Conservation (phyloP, 2,329 filamentous ascomycete species). For the Trichoderma asperellum region DNA sequence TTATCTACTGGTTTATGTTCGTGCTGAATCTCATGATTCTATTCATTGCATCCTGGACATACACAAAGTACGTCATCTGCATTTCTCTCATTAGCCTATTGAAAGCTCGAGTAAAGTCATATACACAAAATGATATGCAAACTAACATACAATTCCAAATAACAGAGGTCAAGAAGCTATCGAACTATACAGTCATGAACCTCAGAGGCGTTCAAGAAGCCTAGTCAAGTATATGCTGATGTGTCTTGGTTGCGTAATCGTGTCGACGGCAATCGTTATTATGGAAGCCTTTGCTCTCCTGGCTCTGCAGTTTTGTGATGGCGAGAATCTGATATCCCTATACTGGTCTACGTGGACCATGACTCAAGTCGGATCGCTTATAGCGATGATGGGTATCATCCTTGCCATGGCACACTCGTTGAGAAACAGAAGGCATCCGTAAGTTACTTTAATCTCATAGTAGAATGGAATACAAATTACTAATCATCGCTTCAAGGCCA, state of each 20-base stretch:
- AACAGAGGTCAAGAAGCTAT: constrained; percentile 45
- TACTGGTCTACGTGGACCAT: constrained; percentile 67
- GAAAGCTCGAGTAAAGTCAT: not conserved
- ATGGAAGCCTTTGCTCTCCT: constrained; percentile 60
- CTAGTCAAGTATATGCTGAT: constrained; percentile 49
- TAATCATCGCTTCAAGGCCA: constrained; percentile 41
- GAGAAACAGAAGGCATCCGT: constrained; percentile 56
- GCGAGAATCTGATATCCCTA: constrained; percentile 61
- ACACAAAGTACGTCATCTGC: constrained; percentile 40
- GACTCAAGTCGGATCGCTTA: constrained; percentile 61
- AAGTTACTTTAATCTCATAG: constrained; percentile 35
- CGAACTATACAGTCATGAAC: constrained; percentile 42
- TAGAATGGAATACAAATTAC: not conserved
- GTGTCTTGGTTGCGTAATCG: constrained; percentile 49
- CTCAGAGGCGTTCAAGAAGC: constrained; percentile 41
- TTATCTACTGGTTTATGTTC: constrained; percentile 54
- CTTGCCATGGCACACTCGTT: constrained; percentile 57
- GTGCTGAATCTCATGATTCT: constrained; percentile 49
- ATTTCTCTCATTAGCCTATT: not conserved
- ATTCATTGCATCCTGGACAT: constrained; percentile 49
- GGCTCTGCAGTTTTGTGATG: constrained; percentile 62
- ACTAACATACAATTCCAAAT: constrained; percentile 10
- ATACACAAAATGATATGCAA: not conserved
- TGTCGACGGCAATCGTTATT: constrained; percentile 52
- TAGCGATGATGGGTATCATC: constrained; percentile 62